Percentiles rank a stretch among this genome's conserved stretches.
phyloP scores from a whole-genome alignment of 1,284 basidiomycete species.

The Leccinum griseonigrum region DNA sequence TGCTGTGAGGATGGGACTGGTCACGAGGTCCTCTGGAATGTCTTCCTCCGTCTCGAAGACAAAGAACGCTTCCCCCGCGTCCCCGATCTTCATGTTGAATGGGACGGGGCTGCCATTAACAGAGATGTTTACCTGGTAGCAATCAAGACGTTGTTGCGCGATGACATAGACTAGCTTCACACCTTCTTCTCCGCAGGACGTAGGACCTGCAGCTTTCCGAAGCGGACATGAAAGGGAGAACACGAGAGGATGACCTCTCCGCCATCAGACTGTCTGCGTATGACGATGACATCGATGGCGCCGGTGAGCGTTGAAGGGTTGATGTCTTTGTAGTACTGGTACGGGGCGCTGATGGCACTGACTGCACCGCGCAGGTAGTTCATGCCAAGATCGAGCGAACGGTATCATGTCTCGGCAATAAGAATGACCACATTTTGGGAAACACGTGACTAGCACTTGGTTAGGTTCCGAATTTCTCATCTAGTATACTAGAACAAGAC shows the following conservation, averaged over 20 bases:
- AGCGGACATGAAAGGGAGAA: conserved; percentile 97
- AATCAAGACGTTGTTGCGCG: not conserved
- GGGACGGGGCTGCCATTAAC: conserved; percentile 83
- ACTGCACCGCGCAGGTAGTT: conserved; percentile 83
- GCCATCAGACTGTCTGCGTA: conserved; percentile 67
- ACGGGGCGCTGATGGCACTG: conserved; percentile 75
- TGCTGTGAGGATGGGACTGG: conserved; percentile 82
- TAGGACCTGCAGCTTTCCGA: conserved; percentile 97
- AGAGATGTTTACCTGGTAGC: conserved; percentile 69
- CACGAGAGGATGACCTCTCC: conserved; percentile 78
- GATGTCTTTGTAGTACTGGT: conserved; percentile 86
- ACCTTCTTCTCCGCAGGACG: conserved; percentile 94
- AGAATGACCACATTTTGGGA: conserved; percentile 11
- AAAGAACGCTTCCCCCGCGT: conserved; percentile 98
- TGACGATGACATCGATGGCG: conserved; percentile 96
- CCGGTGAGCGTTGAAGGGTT: conserved; percentile 95
- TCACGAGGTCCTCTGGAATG: conserved; percentile 91
- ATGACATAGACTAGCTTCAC: conserved; percentile 10
- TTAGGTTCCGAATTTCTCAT: not conserved
- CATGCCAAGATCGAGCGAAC: conserved; percentile 28
- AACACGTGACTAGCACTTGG: conserved; percentile 17
- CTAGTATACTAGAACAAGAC: not conserved
- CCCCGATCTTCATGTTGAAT: conserved; percentile 98
- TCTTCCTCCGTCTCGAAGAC: conserved; percentile 97
- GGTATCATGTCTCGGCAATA: not conserved